Conservation (phyloP, 208 protist genomes). For the Entamoeba dispar region DNA sequence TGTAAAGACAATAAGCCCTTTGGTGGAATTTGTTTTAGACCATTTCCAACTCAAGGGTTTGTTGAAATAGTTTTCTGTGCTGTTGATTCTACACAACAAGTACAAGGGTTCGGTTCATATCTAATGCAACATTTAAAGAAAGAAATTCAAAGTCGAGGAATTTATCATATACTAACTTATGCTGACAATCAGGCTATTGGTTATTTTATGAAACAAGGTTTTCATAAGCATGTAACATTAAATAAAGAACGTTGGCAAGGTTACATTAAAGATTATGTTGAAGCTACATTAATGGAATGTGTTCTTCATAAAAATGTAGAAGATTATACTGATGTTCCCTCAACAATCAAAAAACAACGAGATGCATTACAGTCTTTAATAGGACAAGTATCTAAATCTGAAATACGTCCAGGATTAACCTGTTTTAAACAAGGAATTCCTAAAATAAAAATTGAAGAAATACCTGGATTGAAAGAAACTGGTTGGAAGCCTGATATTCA, state of each 20-base stretch:
- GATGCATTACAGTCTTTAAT: background rate
- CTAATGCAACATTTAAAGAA: conserved; percentile 5
- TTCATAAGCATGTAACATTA: background rate
- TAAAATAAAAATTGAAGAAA: background rate
- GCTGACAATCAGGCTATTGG: conserved; percentile 12
- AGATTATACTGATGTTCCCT: background rate
- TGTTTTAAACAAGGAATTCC: background rate
- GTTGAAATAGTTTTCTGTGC: conserved; percentile 4
- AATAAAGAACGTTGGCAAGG: background rate
- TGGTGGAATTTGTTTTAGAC: conserved; percentile 1
- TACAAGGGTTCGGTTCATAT: background rate
- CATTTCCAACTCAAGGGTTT: background rate
- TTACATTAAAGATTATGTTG: conserved; percentile 17
- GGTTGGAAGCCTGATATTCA: background rate
- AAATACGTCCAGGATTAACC: background rate
- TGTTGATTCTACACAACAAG: background rate
- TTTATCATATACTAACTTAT: conserved; percentile 13
- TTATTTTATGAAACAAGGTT: conserved; percentile 19
- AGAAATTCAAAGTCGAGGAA: background rate
- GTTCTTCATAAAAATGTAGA: background rate
- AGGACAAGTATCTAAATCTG: background rate
- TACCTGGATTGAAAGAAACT: background rate
- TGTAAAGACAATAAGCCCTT: background rate
- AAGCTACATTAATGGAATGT: conserved; percentile 15
- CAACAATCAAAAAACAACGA: background rate